Evolutionary conservation across 352 stramenopile genomes (phyloP).

Genomic region (Phytophthora palmivora): DNA sequence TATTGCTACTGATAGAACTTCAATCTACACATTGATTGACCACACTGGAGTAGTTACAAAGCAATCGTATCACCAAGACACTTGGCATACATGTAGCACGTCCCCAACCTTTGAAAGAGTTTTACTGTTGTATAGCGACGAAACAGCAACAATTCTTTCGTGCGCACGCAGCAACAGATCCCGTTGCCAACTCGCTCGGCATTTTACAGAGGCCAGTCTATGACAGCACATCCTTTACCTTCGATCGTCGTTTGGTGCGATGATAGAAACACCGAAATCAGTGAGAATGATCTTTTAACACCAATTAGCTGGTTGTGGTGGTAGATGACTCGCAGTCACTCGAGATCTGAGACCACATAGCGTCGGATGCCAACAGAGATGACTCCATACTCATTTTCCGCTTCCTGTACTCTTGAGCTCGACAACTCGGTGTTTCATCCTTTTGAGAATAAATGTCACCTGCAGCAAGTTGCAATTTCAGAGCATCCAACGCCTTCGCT

Average conservation of each 20-base stretch:
- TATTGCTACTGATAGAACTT: too few relatives aligned
- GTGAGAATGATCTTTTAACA: neutral
- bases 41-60: too few relatives aligned
- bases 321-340: constrained; percentile 35
- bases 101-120: too few relatives aligned
- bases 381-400: constrained; percentile 78
- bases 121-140: neutral
- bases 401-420: constrained; percentile 29
- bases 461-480: constrained; percentile 5
- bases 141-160: constrained; percentile 1
- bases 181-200: constrained; percentile 2
- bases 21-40: too few relatives aligned
- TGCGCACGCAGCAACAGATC: constrained; percentile 12
- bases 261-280: constrained; percentile 17
- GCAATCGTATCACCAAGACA: too few relatives aligned
- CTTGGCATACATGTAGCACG: too few relatives aligned
- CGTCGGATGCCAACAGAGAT: constrained; percentile 61
- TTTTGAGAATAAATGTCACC: constrained; percentile 1
- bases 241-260: constrained; percentile 3
- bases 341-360: constrained; percentile 75
- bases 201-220: constrained; percentile 29
- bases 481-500: constrained; percentile 7
- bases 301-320: neutral
- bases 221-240: constrained; percentile 27
- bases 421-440: constrained; percentile 6